Base-by-base conservation (phyloP, 2,329 filamentous ascomycete species). In the Aspergillus sp. region DNA sequence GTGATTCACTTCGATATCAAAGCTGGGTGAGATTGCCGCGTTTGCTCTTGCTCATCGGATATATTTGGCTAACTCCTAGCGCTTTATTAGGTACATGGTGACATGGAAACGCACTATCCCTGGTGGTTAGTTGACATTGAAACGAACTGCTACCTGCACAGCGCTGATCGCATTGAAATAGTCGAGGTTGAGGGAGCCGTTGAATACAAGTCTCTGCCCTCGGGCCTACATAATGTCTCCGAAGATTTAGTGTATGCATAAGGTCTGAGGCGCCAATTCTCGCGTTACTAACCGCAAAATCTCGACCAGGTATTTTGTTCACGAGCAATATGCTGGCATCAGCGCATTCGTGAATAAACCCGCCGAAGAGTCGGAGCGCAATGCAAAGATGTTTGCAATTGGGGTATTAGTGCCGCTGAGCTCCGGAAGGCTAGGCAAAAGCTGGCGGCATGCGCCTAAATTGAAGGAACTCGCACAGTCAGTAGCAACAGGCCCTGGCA, bases 171-270 rank as follows among this genome's bases (percentile, higher is more conserved):
- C n/a, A 36, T 11, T 12, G 36, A 41, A 53, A 57, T 56, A 83
- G 81, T 85, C 41, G 74, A 81, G 47, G 83, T 98, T 48, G 90
- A 96, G 65, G 91, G 91, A 55, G 86, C 89, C 22, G 91, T 97
- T 68, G 95, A 99, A 76, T 99, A 92, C 83, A 98, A 97, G 77
- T 96, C 91, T 60, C 83, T 99, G 47, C 95, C 95, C 2, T 98
- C 93, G 0, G 95, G 95, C 22, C 76, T 97, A 49, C 95, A 99
- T 76, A 89, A 91, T 56, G 91, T 98, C 18, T 81, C 88, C 32
- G 86, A 93, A 64, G 95, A 99, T 74, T 81, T 98, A 51, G 81
- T 89, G 75, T 84, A 76, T 52, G 71, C 61, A 20, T 18, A n/a
- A 44, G 34, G 22, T 36, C 43, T 18, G 13, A 17, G 13, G 15